Percentiles rank a stretch among this genome's conserved stretches.
Evolutionary conservation across 805 yeast species (phyloP).

Genomic region (Candida lessepsii): DNA sequence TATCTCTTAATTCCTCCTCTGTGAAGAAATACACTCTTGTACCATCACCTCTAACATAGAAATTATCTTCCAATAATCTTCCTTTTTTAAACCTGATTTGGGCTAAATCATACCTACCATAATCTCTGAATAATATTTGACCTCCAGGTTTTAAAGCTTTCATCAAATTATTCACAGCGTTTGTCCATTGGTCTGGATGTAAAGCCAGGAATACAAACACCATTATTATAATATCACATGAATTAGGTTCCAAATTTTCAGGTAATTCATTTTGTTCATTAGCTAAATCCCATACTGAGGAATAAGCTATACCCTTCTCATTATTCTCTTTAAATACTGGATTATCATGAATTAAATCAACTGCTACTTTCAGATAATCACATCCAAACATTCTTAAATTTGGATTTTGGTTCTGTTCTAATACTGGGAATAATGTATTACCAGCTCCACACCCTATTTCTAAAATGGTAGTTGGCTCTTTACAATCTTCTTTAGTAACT

Average conservation of each 20-base stretch:
- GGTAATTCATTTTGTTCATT: conserved; percentile 73
- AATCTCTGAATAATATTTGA: conserved; percentile 82
- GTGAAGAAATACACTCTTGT: conserved; percentile 96
- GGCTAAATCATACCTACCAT: conserved; percentile 94
- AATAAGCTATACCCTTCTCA: conserved; percentile 55
- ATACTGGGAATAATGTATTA: conserved; percentile 89
- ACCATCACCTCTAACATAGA: conserved; percentile 96
- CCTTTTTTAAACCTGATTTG: conserved; percentile 91
- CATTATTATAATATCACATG: conserved; percentile 92
- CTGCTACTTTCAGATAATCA: conserved; percentile 88
- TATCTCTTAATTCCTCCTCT: conserved; percentile 80
- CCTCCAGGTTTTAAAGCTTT: conserved; percentile 92
- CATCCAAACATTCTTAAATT: conserved; percentile 74
- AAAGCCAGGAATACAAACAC: conserved; percentile 91
- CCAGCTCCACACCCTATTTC: conserved; percentile 99
- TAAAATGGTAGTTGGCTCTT: conserved; percentile 70
- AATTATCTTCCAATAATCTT: conserved; percentile 84
- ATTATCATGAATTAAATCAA: conserved; percentile 72
- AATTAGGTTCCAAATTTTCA: conserved; percentile 74
- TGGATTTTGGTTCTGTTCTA: conserved; percentile 80
- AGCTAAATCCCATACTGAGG: conserved; percentile 95
- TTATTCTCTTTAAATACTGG: conserved; percentile 56
- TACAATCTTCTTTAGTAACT: conserved; percentile 63
- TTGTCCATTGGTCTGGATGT: conserved; percentile 86
- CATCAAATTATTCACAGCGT: conserved; percentile 69